A percentile compares a stretch with the other conserved stretches of the same genome.
Evolutionary conservation across 140 eudicot species (phyloP).

Genomic region (Eryngium alpinum): DNA sequence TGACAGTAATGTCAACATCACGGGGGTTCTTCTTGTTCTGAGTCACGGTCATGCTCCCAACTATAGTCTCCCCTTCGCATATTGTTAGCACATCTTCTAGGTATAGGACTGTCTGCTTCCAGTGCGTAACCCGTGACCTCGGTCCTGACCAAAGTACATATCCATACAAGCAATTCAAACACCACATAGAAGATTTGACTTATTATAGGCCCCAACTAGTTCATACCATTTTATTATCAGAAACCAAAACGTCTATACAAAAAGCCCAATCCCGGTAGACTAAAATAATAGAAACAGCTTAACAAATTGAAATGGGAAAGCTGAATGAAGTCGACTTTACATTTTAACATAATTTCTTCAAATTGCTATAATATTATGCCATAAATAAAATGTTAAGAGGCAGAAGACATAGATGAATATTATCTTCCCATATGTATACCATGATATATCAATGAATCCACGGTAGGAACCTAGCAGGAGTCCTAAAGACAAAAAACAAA

Average conservation of each 20-base stretch:
- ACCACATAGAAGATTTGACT: neutral
- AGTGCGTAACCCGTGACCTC: constrained; percentile 77
- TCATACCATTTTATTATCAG: no score
- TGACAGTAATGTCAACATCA: constrained; percentile 68
- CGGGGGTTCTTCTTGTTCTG: constrained; percentile 97
- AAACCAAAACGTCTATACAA: no score
- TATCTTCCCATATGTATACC: no score
- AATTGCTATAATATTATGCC: no score
- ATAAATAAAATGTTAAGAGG: no score
- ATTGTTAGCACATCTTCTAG: constrained; percentile 82
- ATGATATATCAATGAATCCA: neutral
- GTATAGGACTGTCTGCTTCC: constrained; percentile 96
- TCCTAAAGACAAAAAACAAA: constrained; percentile 14
- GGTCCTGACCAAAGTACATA: constrained; percentile 51
- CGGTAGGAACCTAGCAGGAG: neutral
- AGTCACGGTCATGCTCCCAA: constrained; percentile 71
- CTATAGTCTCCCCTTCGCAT: constrained; percentile 73
- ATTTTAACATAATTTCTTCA: no score
- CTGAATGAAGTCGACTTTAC: no score
- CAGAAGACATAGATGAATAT: no score
- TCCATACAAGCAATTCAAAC: neutral
- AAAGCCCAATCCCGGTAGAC: no score
- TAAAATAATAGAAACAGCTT: no score
- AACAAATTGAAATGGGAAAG: no score
- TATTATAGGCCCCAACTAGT: neutral